Conservation (phyloP, 371 early-diverging fungal species). For the Mucor mucedo region DNA sequence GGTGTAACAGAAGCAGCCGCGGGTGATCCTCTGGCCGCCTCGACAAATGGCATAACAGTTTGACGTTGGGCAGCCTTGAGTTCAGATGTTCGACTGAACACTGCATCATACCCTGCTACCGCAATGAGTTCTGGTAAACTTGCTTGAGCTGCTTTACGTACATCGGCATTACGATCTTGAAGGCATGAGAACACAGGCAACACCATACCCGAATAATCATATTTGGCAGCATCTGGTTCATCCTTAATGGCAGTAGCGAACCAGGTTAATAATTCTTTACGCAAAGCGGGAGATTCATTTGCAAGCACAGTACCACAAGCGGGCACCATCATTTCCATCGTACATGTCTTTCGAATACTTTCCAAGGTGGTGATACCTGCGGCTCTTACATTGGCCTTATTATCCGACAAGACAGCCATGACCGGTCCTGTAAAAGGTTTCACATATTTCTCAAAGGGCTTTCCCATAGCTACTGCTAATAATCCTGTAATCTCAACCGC, state of each 20-base stretch:
- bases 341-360: constrained; percentile 66
- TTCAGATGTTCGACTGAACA: constrained; percentile 65
- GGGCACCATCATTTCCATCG: constrained; percentile 71
- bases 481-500: constrained; percentile 76
- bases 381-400: constrained; percentile 85
- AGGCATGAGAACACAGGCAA: constrained; percentile 78
- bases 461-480: constrained; percentile 83
- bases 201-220: constrained; percentile 71
- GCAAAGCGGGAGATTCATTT: constrained; percentile 76
- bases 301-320: constrained; percentile 70
- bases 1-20: background rate
- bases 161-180: constrained; percentile 88
- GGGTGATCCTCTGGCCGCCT: constrained; percentile 63
- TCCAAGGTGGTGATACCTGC: constrained; percentile 80
- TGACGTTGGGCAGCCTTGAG: constrained; percentile 72
- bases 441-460: constrained; percentile 79
- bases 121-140: constrained; percentile 67
- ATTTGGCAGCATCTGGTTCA: constrained; percentile 32
- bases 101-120: constrained; percentile 64
- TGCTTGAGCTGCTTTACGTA: constrained; percentile 83
- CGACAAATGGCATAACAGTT: constrained; percentile 71
- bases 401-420: constrained; percentile 78
- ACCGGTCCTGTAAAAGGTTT: constrained; percentile 67
- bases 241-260: constrained; percentile 58
- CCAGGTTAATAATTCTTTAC: constrained; percentile 90